Percentiles rank a stretch among this genome's conserved stretches.
Evolutionary conservation across 495 filamentous ascomycete genomes (phyloP).

Genomic region (Penicillium verhagenii): DNA sequence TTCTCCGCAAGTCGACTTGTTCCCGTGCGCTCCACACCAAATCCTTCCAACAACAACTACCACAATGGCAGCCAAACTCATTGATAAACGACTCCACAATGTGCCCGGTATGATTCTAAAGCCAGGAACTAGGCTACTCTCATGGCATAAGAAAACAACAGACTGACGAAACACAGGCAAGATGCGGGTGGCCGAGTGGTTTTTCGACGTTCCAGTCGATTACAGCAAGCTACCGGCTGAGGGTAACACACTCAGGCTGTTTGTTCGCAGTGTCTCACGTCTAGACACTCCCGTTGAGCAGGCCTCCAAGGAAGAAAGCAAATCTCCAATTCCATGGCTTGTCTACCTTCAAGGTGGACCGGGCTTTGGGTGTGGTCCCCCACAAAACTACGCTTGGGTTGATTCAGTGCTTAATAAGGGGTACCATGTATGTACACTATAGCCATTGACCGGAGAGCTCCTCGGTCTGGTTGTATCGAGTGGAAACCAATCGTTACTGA

Average conservation of each 20-base stretch:
- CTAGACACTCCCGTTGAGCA: constrained; percentile 60
- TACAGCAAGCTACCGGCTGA: constrained; percentile 55
- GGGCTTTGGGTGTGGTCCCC: constrained; percentile 69
- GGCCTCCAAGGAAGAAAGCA: constrained; percentile 47
- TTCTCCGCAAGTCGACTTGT: background rate
- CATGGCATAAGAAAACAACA: too few relatives aligned
- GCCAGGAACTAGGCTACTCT: too few relatives aligned
- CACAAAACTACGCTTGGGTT: constrained; percentile 68
- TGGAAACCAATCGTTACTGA: background rate
- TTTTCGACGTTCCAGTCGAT: constrained; percentile 82
- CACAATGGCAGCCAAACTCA: constrained; percentile 43
- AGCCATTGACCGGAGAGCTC: background rate
- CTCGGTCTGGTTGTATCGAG: background rate
- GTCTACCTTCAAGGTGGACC: constrained; percentile 75
- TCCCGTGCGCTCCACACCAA: constrained; percentile 9
- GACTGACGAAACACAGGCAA: constrained; percentile 53
- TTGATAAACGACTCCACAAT: constrained; percentile 44
- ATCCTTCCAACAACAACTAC: constrained; percentile 2
- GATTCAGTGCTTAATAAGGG: constrained; percentile 72
- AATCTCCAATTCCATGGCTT: constrained; percentile 54
- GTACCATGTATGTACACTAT: constrained; percentile 63
- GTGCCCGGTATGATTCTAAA: constrained; percentile 45
- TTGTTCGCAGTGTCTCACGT: constrained; percentile 69
- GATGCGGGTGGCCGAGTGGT: constrained; percentile 72
- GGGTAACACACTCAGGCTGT: constrained; percentile 64